Conservation (phyloP, 2,329 filamentous ascomycete species). For the Diaporthe citriasiana region DNA sequence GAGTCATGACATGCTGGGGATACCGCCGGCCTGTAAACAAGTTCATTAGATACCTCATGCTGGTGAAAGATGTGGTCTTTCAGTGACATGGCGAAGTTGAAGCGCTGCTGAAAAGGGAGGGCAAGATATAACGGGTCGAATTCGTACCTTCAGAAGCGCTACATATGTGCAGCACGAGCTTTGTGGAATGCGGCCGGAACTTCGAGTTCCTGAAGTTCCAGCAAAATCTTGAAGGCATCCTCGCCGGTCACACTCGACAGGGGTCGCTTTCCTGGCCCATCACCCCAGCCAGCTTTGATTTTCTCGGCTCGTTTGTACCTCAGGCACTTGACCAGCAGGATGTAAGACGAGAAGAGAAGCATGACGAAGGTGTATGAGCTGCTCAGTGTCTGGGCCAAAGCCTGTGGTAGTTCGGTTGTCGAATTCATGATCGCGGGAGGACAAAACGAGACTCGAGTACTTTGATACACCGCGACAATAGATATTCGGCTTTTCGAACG, state of each 20-base stretch:
- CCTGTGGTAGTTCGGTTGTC: neutral
- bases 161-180: slow-evolving; percentile 11
- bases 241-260: neutral
- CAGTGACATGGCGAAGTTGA: neutral
- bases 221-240: neutral
- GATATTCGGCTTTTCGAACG: neutral
- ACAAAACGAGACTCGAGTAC: neutral
- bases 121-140: neutral
- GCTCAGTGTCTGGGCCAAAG: neutral
- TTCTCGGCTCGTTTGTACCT: neutral
- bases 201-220: neutral
- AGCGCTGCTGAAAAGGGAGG: neutral
- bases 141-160: neutral
- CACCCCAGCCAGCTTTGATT: neutral
- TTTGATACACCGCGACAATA: neutral
- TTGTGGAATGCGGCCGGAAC: slow-evolving; percentile 1
- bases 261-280: neutral
- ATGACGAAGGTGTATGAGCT: neutral
- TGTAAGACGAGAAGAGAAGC: neutral
- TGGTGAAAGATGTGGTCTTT: no score
- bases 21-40: neutral
- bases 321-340: neutral
- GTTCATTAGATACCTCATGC: no score
- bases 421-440: neutral
- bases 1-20: slow-evolving; percentile 6